Conservation (phyloP, 2,329 filamentous ascomycete genomes). For the Curvularia sp. region DNA sequence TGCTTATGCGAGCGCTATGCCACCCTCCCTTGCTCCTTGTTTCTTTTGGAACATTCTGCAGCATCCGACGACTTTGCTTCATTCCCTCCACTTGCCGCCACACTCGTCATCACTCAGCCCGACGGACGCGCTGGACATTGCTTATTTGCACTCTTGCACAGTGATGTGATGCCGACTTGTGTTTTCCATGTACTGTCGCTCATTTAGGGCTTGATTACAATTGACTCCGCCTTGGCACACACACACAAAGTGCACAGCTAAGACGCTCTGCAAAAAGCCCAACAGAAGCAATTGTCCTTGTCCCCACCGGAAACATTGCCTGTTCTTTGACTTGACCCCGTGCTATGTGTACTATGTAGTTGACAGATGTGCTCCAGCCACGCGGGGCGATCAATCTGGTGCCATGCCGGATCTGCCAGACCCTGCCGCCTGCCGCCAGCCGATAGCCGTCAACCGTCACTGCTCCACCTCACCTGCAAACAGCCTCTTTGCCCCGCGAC, state of each 20-base stretch:
- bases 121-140: not conserved
- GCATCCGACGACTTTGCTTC: not conserved
- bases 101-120: not conserved
- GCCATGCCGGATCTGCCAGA: conserved; percentile 19
- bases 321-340: not conserved
- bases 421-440: conserved; percentile 19
- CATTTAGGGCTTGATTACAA: not conserved
- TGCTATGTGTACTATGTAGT: conserved; percentile 2
- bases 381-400: conserved; percentile 18
- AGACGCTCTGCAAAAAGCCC: not conserved
- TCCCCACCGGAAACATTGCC: conserved; percentile 2
- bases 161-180: not conserved
- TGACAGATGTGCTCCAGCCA: conserved; percentile 6
- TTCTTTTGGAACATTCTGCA: not conserved
- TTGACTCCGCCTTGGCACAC: not conserved
- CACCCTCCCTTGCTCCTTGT: not conserved
- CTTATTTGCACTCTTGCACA: not conserved
- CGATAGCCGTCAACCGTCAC: conserved; percentile 15
- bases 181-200: not conserved
- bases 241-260: not conserved
- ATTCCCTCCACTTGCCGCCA: not conserved
- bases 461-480: conserved; percentile 17
- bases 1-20: not conserved
- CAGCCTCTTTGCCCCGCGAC: conserved; percentile 15
- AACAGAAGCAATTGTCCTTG: not conserved